Evolutionary conservation across 2,329 filamentous ascomycete species (phyloP).

Genomic region (Aspergillus calidoustus): DNA sequence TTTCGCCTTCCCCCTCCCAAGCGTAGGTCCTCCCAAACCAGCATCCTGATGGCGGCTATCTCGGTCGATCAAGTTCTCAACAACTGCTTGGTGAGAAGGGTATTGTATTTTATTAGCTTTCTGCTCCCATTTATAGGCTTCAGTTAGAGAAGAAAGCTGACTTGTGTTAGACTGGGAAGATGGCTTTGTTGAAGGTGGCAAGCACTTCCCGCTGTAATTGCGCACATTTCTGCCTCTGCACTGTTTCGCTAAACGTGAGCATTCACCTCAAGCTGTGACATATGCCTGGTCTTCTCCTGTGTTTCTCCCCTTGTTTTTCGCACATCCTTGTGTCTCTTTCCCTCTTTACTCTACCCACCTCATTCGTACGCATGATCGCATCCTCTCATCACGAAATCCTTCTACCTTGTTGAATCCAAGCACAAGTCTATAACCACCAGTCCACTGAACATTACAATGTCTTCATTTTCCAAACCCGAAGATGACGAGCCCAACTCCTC

Average conservation of each 20-base stretch:
- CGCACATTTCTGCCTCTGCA: neutral
- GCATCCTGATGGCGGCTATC: neutral
- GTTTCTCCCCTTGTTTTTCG: neutral
- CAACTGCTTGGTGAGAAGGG: neutral
- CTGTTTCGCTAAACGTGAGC: neutral
- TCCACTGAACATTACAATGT: neutral
- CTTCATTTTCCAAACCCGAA: neutral
- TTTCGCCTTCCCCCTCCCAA: neutral
- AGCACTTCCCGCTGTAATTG: neutral
- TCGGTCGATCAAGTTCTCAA: neutral
- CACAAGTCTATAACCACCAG: neutral
- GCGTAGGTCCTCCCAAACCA: neutral
- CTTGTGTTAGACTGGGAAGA: neutral
- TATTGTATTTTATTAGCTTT: neutral
- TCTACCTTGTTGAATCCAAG: neutral
- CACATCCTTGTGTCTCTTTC: neutral
- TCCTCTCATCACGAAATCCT: neutral
- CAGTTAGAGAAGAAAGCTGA: neutral
- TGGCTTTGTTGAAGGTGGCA: neutral
- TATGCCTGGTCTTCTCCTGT: neutral
- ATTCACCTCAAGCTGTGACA: neutral
- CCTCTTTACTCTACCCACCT: no score
- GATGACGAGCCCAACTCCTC: neutral
- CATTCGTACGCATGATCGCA: neutral
- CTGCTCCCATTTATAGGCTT: neutral